Percentiles rank a stretch among this genome's conserved stretches.
Conservation (phyloP, 2,329 filamentous ascomycete species). For the Diaporthe sp. region DNA sequence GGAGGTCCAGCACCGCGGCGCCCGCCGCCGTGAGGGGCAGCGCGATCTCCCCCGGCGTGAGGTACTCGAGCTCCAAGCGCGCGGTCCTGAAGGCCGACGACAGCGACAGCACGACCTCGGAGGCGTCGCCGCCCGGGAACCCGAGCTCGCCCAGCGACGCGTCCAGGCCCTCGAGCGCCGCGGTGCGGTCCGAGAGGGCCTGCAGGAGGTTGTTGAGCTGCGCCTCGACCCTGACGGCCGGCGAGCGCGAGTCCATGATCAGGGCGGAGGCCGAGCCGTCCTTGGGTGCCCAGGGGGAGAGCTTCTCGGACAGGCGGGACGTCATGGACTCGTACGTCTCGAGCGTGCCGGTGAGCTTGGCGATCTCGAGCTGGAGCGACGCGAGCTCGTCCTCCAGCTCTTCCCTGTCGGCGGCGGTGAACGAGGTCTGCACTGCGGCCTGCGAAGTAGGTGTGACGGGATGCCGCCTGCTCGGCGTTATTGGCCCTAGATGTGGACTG, state of each 20-base stretch:
- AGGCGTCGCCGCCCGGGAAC: slow-evolving; percentile 62
- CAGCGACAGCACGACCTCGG: slow-evolving; percentile 65
- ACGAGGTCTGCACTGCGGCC: slow-evolving; percentile 56
- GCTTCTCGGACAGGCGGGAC: slow-evolving; percentile 53
- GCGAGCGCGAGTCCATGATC: slow-evolving; percentile 40
- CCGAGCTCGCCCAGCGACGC: slow-evolving; percentile 63
- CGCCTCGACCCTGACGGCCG: slow-evolving; percentile 55
- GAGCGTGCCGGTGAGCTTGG: slow-evolving; percentile 62
- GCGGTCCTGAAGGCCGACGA: slow-evolving; percentile 67
- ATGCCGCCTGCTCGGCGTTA: slow-evolving; percentile 55
- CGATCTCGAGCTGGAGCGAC: slow-evolving; percentile 63
- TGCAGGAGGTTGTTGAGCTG: slow-evolving; percentile 60
- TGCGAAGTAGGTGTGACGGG: slow-evolving; percentile 50
- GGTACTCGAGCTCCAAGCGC: slow-evolving; percentile 73
- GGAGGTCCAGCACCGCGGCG: slow-evolving; percentile 68
- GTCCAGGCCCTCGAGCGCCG: slow-evolving; percentile 61
- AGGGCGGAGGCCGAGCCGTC: slow-evolving; percentile 38
- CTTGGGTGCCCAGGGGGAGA: slow-evolving; percentile 51
- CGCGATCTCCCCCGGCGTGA: slow-evolving; percentile 70
- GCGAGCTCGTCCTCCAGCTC: slow-evolving; percentile 62
- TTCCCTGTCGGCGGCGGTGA: slow-evolving; percentile 60
- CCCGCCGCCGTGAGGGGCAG: slow-evolving; percentile 67
- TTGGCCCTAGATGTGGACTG: slow-evolving; percentile 57
- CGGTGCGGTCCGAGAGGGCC: slow-evolving; percentile 63
- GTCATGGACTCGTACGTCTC: slow-evolving; percentile 62